Percentiles rank a stretch among this genome's conserved stretches.
These are phyloP conservation scores for Hericium rajendrae DNA, from an alignment of 768 basidiomycete genomes.

Conservation along the genomic window DNA sequence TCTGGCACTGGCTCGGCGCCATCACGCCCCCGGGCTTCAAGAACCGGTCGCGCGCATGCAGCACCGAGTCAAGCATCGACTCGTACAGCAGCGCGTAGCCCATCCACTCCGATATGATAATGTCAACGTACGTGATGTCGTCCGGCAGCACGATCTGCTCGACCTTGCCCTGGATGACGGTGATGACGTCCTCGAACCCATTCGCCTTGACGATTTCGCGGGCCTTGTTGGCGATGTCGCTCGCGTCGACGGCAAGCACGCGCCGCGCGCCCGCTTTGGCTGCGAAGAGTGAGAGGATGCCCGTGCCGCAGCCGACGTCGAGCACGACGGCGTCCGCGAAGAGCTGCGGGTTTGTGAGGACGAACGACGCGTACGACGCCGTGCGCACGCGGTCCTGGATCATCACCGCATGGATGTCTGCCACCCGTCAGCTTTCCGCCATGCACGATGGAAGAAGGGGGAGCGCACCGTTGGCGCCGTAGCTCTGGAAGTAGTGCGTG, in stretches of 20 bases:
- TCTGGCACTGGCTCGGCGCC: conserved; percentile 83
- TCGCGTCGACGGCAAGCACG: conserved; percentile 89
- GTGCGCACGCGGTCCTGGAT: conserved; percentile 93
- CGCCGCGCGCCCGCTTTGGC: conserved; percentile 83
- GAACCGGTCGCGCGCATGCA: conserved; percentile 82
- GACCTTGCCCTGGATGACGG: conserved; percentile 82
- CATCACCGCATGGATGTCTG: conserved; percentile 95
- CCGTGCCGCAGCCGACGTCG: conserved; percentile 95
- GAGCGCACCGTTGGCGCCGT: conserved; percentile 70
- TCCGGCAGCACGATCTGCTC: conserved; percentile 79
- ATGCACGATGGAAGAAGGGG: not conserved
- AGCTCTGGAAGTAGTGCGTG: conserved; percentile 88
- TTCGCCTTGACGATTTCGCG: conserved; percentile 38
- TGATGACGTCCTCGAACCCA: conserved; percentile 59
- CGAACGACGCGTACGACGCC: conserved; percentile 86
- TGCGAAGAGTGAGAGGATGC: conserved; percentile 85
- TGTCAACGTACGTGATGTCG: conserved; percentile 68
- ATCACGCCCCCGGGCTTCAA: conserved; percentile 70
- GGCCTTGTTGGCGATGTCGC: conserved; percentile 50
- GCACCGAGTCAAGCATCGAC: conserved; percentile 94
- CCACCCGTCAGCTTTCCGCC: not conserved
- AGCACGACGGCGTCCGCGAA: conserved; percentile 84
- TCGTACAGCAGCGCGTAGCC: conserved; percentile 88
- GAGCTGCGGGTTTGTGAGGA: conserved; percentile 68
- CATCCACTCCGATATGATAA: conserved; percentile 99